Percentiles rank a stretch among this genome's conserved stretches.
phyloP scores from a whole-genome alignment of 345 rosid genomes.

The Linum usitatissimum region DNA sequence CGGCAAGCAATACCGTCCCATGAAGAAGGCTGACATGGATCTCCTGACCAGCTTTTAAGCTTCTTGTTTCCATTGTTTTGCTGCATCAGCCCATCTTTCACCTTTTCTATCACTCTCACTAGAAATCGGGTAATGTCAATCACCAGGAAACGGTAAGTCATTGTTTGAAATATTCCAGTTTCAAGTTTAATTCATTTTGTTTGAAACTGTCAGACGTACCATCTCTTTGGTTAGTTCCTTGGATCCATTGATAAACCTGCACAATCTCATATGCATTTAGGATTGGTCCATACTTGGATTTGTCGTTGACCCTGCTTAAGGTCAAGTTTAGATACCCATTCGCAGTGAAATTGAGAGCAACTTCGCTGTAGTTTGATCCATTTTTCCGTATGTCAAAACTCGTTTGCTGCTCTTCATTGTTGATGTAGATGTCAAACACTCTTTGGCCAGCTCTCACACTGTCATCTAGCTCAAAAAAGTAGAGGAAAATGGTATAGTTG shows the following conservation, averaged over 20 bases:
- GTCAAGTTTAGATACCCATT: slow-evolving; percentile 42
- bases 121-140: background rate
- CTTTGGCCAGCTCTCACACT: slow-evolving; percentile 31
- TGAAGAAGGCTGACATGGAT: slow-evolving; percentile 45
- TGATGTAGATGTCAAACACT: slow-evolving; percentile 39
- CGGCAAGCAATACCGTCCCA: slow-evolving; percentile 49
- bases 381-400: slow-evolving; percentile 32
- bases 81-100: slow-evolving; percentile 24
- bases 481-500: slow-evolving; percentile 44
- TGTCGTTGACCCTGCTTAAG: slow-evolving; percentile 31
- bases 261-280: slow-evolving; percentile 60
- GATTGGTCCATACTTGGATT: slow-evolving; percentile 41
- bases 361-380: slow-evolving; percentile 31
- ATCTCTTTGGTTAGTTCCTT: slow-evolving; percentile 28
- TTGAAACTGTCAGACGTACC: slow-evolving; percentile 20
- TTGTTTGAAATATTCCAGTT: background rate
- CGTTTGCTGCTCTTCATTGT: slow-evolving; percentile 16
- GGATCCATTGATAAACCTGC: slow-evolving; percentile 23
- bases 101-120: slow-evolving; percentile 32
- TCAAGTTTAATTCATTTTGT: too few relatives aligned
- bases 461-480: slow-evolving; percentile 46
- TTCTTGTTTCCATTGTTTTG: slow-evolving; percentile 18
- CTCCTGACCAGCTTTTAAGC: slow-evolving; percentile 51
- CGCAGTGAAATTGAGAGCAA: slow-evolving; percentile 25
- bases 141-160: background rate